Evolutionary conservation across 2,329 filamentous ascomycete genomes (phyloP).

Genomic region (Ilyonectria mors-panacis): DNA sequence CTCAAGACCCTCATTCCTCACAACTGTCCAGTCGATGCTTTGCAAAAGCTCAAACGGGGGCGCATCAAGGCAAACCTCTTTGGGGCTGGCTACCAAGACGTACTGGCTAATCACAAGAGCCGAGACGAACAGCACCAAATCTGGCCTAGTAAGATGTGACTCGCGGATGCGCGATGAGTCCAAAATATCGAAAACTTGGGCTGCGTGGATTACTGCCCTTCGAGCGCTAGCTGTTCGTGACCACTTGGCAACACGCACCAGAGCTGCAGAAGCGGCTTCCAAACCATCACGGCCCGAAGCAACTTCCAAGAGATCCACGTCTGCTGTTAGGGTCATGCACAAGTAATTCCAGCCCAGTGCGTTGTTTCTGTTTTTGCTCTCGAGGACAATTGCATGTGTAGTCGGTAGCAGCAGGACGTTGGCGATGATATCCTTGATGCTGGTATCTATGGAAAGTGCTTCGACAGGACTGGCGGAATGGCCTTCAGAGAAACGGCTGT

Average conservation of each 20-base stretch:
- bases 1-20: conserved; percentile 8
- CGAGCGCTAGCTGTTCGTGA: conserved; percentile 24
- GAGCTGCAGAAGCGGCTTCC: conserved; percentile 12
- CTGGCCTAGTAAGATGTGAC: conserved; percentile 26
- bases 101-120: conserved; percentile 32
- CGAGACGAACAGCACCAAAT: conserved; percentile 27
- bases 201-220: conserved; percentile 27
- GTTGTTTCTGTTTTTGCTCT: conserved; percentile 18
- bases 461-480: neutral
- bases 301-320: conserved; percentile 25
- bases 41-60: conserved; percentile 19
- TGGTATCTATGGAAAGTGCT: neutral
- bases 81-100: conserved; percentile 8
- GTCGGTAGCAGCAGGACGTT: conserved; percentile 12
- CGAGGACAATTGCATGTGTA: conserved; percentile 8
- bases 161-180: conserved; percentile 24
- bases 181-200: conserved; percentile 28
- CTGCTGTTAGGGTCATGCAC: conserved; percentile 23
- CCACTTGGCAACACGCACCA: conserved; percentile 11
- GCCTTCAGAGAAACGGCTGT: neutral
- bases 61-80: neutral
- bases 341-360: conserved; percentile 29
- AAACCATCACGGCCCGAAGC: conserved; percentile 25
- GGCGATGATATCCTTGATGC: conserved; percentile 8
- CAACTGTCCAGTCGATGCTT: conserved; percentile 10